Base-by-base conservation (phyloP, 371 early-diverging fungal species). In the Nematocida sp. region DNA sequence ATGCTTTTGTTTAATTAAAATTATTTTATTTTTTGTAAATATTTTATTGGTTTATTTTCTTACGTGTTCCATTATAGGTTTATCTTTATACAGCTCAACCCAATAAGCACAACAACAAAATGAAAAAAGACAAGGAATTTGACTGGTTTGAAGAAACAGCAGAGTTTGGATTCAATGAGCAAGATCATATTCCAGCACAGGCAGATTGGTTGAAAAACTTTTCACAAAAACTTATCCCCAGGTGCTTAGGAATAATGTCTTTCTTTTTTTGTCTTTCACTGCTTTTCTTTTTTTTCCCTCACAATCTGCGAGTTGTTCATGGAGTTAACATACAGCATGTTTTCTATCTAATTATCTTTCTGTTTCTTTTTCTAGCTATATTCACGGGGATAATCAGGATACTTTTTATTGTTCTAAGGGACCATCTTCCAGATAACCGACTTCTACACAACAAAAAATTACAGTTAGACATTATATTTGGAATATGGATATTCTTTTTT, bases 71-170 rank as follows among this genome's bases (percentile, higher is more conserved):
- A n/a, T n/a, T n/a, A n/a, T n/a, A n/a, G n/a, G n/a, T n/a, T n/a
- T n/a, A n/a, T n/a, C n/a, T n/a, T n/a, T n/a, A n/a, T n/a, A n/a
- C n/a, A n/a, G n/a, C n/a, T n/a, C n/a, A n/a, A n/a, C n/a, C n/a
- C n/a, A n/a, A n/a, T n/a, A n/a, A n/a, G n/a, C n/a, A n/a, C n/a
- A n/a, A n/a, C n/a, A n/a, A n/a, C n/a, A n/a, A n/a, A n/a, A n/a
- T n/a, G n/a, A n/a, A n/a, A n/a, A n/a, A n/a, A n/a, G n/a, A 54
- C 20, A 55, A 81, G 9, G 68, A 79, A 30, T 81, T 81, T 66
- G 63, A 79, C 35, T 81, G 81, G 81, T 66, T 76, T 68, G 81
- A 79, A 50, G 81, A 77, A n/a, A 65, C 68, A 11, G 65, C 60
- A 53, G 81, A 81, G 28, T 63, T 69, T 67, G 81, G 76, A 16